Conservation (phyloP, 129 eudicot genomes). For the Flaveria bidentis region DNA sequence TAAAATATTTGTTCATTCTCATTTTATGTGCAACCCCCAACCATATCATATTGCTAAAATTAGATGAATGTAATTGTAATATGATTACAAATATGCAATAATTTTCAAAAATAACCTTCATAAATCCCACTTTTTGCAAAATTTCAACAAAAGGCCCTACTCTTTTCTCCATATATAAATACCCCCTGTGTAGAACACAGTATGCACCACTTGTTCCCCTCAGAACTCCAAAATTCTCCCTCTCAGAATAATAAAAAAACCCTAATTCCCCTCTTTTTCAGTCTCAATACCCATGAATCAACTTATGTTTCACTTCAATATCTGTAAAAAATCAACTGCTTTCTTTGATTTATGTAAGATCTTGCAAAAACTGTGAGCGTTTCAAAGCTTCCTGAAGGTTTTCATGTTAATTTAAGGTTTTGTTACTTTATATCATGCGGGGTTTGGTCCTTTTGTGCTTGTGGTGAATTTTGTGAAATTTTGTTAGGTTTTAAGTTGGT, state of each 20-base stretch:
- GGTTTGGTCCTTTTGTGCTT: constrained; percentile 11
- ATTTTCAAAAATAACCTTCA: not conserved
- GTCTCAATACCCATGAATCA: constrained; percentile 10
- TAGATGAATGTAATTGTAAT: not conserved
- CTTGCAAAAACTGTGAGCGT: constrained; percentile 14
- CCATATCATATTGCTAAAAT: not conserved
- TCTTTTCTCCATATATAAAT: constrained; percentile 21
- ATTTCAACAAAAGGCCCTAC: constrained; percentile 16
- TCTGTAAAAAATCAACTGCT: constrained; percentile 11
- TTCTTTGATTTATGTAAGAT: not conserved
- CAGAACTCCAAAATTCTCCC: constrained; percentile 25
- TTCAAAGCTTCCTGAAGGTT: not conserved
- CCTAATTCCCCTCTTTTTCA: constrained; percentile 28
- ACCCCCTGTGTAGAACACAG: constrained; percentile 3
- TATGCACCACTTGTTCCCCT: constrained; percentile 25
- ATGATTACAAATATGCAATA: not conserved
- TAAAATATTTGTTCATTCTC: constrained; percentile 1
- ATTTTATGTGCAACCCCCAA: not conserved
- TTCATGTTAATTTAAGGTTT: constrained; percentile 8
- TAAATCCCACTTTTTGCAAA: not conserved
- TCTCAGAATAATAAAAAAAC: constrained; percentile 18
- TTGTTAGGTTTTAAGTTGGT: constrained; percentile 23
- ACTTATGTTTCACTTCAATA: constrained; percentile 7
- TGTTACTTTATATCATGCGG: not conserved
- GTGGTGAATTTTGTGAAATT: constrained; percentile 23